Conservation (phyloP, 2,329 filamentous ascomycete genomes). For the Colletotrichum sp. region DNA sequence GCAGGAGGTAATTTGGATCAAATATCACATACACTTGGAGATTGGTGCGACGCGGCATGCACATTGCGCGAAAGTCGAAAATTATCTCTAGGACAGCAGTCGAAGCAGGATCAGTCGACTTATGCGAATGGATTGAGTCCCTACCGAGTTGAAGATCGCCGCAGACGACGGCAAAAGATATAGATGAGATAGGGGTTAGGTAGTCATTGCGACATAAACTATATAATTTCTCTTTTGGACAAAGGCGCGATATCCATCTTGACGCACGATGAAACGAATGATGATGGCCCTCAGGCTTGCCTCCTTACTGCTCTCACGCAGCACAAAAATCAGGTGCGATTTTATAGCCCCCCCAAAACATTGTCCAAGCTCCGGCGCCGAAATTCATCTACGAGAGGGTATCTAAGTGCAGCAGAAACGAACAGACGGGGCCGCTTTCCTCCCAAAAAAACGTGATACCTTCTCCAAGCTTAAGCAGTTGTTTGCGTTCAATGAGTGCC, state of each 20-base stretch:
- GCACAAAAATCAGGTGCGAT: background rate
- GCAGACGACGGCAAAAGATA: background rate
- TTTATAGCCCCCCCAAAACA: background rate
- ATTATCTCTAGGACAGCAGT: background rate
- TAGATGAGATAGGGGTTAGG: background rate
- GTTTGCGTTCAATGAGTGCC: background rate
- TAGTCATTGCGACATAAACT: conserved; percentile 5
- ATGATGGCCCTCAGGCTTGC: background rate
- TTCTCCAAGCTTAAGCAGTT: background rate
- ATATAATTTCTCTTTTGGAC: background rate
- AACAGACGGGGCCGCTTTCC: conserved; percentile 15
- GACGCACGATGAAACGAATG: conserved; percentile 13
- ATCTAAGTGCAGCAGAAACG: conserved; percentile 23
- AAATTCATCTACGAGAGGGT: conserved; percentile 22
- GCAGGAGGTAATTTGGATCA: background rate
- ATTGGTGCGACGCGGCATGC: background rate
- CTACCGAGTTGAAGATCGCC: background rate
- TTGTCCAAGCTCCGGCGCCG: conserved; percentile 5
- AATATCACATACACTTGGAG: background rate
- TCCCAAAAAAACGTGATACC: background rate
- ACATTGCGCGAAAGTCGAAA: background rate
- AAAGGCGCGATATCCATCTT: background rate
- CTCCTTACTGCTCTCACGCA: background rate
- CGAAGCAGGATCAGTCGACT: background rate
- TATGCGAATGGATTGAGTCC: background rate